Evolutionary conservation across 2,329 filamentous ascomycete species (phyloP), one percentile per base, ranked within the genome.

Genomic region (Colletotrichum eleusines): DNA sequence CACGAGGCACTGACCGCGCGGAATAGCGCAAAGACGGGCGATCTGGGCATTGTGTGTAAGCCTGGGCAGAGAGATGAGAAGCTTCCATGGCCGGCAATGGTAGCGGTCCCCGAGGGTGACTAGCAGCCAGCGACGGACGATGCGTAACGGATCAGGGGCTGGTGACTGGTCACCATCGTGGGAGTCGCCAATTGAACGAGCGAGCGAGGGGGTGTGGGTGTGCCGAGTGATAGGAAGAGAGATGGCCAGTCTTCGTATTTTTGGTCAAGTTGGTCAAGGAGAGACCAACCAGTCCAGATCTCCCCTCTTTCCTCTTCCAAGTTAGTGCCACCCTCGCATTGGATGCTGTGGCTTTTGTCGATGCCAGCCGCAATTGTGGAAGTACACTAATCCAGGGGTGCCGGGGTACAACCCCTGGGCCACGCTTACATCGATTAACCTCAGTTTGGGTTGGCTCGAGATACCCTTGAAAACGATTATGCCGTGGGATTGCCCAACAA

Each of bases 161-260:
- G 40, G 50, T 35, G 18, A 16, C 31, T 31, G 48, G n/a, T 23
- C 23, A 44, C 26, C 26, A 35, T 46, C 26, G 31, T 66, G 33
- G 42, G 46, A 42, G n/a, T 23, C 33, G 26, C 16, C 14, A 53
- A 55, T 42, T 42, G 23, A 23, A 31, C 38, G 54, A 18, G 28
- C 35, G 40, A 42, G 42, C 31, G 28, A n/a, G 23, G 38, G 40
- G 28, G 42, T 63, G 55, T 42, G 40, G 28, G 40, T 48, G 40
- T 11, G 40, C 23, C 11, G 55, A 26, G 40, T 51, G 35, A n/a
- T 28, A 44, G 48, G 18, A 28, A 35, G 18, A 63, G 35, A 51
- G 18, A n/a, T 53, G 26, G 59, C 61, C 23, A 51, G n/a, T 31
- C 50, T 69, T 59, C 69, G 69, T 71, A 69, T 71, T 69, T 71